Evolutionary conservation across 441 rosid genomes (phyloP), one percentile per base, ranked within the genome.

Genomic region (Eutrema salsugineum): DNA sequence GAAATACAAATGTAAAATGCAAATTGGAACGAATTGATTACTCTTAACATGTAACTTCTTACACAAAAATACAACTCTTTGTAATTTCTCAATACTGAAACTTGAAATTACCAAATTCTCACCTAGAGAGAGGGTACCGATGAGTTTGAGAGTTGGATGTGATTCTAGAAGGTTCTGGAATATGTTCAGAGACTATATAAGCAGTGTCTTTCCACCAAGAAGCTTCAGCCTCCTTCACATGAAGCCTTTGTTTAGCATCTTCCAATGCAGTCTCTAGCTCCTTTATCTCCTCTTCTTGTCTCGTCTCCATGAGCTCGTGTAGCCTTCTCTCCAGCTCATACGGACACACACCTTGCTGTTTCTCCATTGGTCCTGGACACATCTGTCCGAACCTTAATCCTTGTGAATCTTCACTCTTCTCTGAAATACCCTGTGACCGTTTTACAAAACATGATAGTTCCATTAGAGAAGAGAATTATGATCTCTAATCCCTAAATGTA

Each of bases 181-280:
- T 74, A 69, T 83, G 87, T 74, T 68, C 75, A 36, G 92, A 80
- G 46, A 86, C 55, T 20, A 91, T 73, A 30, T 58, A 64, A 15
- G 93, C 93, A 5, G 90, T 85, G 77, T 85, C 90, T 79, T 86
- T 90, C 97, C 94, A 91, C 97, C 89, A 83, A 11, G 84, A 81
- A 63, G 80, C 75, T 88, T 94, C 97, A 32, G 66, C 58, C 28
- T 94, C 94, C 62, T 87, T 87, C 78, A 84, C 83, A 2, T 33
- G 55, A 28, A 91, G 93, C 76, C 68, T 84, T 40, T 51, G 63
- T 61, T 75, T 80, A 24, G 83, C 70, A 48, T 68, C 63, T 64
- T 77, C 80, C 47, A 94, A 56, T 55, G 87, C 87, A 46, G 65
- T 73, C 85, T 94, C 88, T 6, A 94, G 81, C 82, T 88, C 93